Evolutionary conservation across 208 protist species (phyloP), one percentile per base, ranked within the genome.

Genomic region (Acanthamoeba culbertsoni): DNA sequence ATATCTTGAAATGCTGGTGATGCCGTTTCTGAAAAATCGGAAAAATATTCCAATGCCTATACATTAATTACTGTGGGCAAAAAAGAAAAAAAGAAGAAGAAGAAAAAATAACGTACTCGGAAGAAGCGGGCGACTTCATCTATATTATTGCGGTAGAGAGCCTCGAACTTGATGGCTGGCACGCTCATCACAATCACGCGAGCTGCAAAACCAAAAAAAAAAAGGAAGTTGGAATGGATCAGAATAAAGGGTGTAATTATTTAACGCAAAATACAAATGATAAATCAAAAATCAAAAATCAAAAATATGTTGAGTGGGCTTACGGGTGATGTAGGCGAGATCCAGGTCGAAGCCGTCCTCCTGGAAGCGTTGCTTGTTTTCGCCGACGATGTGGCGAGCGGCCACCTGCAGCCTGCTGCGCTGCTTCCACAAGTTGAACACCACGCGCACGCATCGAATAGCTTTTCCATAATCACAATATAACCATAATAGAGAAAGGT

Each of bases 361-460:
- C 84, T 95, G 93, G 89, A 94, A 96, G 63, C 95, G 94, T 48
- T 91, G 94, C 90, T 96, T 96, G 77, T 96, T 94, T 43, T 96
- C 93, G 7, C 93, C 93, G 12, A 96, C 95, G 18, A 93, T 88
- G 71, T 55, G 48, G 53, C 94, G 93, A 37, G 94, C 55, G 18
- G 93, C 63, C 90, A 84, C 73, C 51, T 57, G 65, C 93, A 95
- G 91, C 37, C 40, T 65, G 35, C 42, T 75, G 6, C 86, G 86
- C 37, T 75, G 53, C 43, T 75, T 48, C 59, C 40, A 68, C 2
- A 92, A 1, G 86, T 75, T 77, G 59, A 46, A 28, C 37, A 92
- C 14, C 16, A 68, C 40, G 0, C 86, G 86, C n/a, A 71, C 4
- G 4, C 71, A 28, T 16, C 86, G 57, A 23, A 92, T 53, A 16